phyloP scores from a whole-genome alignment of 352 stramenopile genomes.

The Phytophthora multivora region DNA sequence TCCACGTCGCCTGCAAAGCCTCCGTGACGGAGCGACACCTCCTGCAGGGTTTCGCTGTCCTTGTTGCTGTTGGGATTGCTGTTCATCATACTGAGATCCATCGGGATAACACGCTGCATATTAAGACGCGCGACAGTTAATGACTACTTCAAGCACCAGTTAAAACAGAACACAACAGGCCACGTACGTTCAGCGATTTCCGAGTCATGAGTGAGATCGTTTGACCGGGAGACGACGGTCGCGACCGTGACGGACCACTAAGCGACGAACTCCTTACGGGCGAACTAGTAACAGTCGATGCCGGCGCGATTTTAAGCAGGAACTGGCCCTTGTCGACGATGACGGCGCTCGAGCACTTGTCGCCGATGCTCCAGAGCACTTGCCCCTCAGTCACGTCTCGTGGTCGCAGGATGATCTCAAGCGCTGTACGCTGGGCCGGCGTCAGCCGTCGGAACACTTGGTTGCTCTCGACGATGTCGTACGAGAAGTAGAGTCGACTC shows the following conservation, averaged over 20 bases:
- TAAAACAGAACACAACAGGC: neutral
- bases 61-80: slow-evolving; percentile 20
- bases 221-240: slow-evolving; percentile 26
- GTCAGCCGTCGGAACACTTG: slow-evolving; percentile 83
- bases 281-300: slow-evolving; percentile 8
- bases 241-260: slow-evolving; percentile 18
- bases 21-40: slow-evolving; percentile 55
- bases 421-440: slow-evolving; percentile 79
- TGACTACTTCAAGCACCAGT: slow-evolving; percentile 5
- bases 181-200: slow-evolving; percentile 62
- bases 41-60: slow-evolving; percentile 28
- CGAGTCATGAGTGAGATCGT: slow-evolving; percentile 27
- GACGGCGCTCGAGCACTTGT: slow-evolving; percentile 68
- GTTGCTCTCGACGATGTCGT: slow-evolving; percentile 82
- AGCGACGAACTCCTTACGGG: slow-evolving; percentile 13
- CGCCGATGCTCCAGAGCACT: slow-evolving; percentile 73
- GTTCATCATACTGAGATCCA: slow-evolving; percentile 56
- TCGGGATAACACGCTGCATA: slow-evolving; percentile 54
- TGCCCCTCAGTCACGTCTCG: slow-evolving; percentile 65
- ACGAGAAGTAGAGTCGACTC: slow-evolving; percentile 80
- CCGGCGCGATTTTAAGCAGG: slow-evolving; percentile 49
- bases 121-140: neutral
- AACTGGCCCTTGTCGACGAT: slow-evolving; percentile 86
- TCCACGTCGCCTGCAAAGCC: slow-evolving; percentile 77
- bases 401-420: slow-evolving; percentile 82